These are phyloP conservation scores for Eucalyptus albens DNA, from an alignment of 345 rosid species.

Conservation along the genomic window DNA sequence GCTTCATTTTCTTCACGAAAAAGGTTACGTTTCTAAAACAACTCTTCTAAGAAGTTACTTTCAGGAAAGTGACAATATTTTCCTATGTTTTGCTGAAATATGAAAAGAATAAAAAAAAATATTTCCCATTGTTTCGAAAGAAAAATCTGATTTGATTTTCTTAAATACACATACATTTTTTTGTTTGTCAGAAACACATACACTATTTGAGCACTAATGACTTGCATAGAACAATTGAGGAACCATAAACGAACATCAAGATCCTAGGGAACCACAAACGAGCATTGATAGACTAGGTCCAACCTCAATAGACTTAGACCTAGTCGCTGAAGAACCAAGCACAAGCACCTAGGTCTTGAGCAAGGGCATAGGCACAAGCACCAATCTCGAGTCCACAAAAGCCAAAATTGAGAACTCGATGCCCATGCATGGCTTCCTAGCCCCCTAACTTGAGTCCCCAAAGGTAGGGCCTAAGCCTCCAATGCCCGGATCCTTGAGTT, in stretches of 20 bases:
- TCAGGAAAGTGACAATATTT: not conserved
- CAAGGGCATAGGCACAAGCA: not conserved
- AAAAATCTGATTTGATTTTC: not conserved
- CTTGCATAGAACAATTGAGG: fast-evolving
- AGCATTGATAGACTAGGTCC: not conserved
- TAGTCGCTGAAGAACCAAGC: not conserved
- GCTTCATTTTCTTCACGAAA: not conserved
- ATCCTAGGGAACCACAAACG: not conserved
- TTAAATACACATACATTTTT: too few species aligned
- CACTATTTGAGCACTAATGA: not conserved
- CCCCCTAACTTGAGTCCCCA: not conserved
- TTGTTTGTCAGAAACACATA: too few species aligned
- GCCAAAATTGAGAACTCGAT: not conserved
- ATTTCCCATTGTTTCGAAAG: too few species aligned
- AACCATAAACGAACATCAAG: not conserved
- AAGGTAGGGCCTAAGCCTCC: not conserved
- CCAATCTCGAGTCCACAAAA: not conserved
- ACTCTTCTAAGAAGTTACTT: not conserved
- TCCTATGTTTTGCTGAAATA: too few species aligned
- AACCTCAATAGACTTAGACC: not conserved
- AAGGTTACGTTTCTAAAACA: too few species aligned
- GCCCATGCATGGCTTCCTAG: not conserved
- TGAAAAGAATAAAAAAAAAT: not conserved
- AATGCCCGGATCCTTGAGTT: not conserved
- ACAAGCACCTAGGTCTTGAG: not conserved